Evolutionary conservation across 257 asterid species (phyloP).

Genomic region (Coffea canephora): DNA sequence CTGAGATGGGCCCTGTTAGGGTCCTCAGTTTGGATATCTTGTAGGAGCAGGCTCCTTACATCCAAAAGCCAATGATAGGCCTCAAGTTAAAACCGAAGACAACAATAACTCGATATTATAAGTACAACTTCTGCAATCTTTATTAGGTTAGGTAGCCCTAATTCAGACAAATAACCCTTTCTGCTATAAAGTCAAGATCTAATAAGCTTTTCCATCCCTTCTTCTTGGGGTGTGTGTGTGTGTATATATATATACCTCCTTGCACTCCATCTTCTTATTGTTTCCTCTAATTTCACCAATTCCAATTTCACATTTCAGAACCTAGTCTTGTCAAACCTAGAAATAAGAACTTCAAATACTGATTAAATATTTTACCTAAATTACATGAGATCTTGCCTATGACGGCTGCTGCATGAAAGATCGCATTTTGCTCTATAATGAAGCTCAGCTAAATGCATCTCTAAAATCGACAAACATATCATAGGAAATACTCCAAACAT

Average conservation of each 20-base stretch:
- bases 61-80: not conserved
- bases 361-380: not conserved
- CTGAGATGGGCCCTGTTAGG: not conserved
- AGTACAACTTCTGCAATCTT: not conserved
- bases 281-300: not conserved
- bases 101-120: not conserved
- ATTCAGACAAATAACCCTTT: not conserved
- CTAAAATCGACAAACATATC: not conserved
- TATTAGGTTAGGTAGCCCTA: not conserved
- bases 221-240: not conserved
- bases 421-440: not conserved
- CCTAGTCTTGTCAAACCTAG: not conserved
- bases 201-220: not conserved
- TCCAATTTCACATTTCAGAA: not conserved
- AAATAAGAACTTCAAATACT: not conserved
- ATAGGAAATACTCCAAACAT: not conserved
- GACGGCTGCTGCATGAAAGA: not conserved
- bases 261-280: not conserved
- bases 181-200: not conserved
- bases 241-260: too few species aligned
- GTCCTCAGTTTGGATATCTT: not conserved
- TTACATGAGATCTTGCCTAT: not conserved
- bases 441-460: not conserved
- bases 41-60: not conserved
- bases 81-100: not conserved